Evolutionary conservation across 2,329 filamentous ascomycete species (phyloP), one percentile per base, ranked within the genome.

Genomic region (Colletotrichum tropicale): DNA sequence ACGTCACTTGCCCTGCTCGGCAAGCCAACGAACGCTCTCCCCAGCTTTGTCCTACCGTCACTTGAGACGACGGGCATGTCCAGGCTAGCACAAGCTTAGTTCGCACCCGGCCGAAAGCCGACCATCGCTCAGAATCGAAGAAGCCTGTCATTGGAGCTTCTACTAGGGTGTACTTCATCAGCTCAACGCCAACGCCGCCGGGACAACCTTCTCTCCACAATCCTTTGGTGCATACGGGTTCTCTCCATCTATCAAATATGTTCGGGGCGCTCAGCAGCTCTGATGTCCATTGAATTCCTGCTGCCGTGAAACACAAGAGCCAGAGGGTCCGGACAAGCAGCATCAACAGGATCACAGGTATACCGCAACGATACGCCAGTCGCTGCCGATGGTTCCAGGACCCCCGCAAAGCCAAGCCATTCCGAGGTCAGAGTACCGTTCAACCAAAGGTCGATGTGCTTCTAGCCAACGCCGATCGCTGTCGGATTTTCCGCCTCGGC

Each of bases 391-490:
- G 56, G 55, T 75, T 72, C 73, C 69, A 75, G 55, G 61, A 71
- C 70, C 74, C 73, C 74, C 70, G 70, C 58, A 74, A 64, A 74
- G 74, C 70, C 74, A 66, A 74, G 70, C 56, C 66, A 43, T 60
- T 21, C 64, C 55, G 28, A 56, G 62, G 61, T 32, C 26, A 43
- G 43, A 38, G 52, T 34, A 52, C n/a, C 69, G 32, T 67, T 68
- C 56, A 48, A 66, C 24, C 15, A 28, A 30, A 70, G 60, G 74
- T 62, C 74, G 70, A 74, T 65, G 65, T 24, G 70, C 70, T 70
- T 76, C 74, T 61, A 43, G 70, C 74, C 74, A 73, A 56, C 60
- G 74, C 71, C 65, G 74, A 76, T 76, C 74, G 26, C 65, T 52
- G 38, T 76, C 70, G 74, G 74, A 67, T 70, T 69, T 74, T 70